Conservation (phyloP, 352 stramenopile genomes). For the Globisporangium polare region DNA sequence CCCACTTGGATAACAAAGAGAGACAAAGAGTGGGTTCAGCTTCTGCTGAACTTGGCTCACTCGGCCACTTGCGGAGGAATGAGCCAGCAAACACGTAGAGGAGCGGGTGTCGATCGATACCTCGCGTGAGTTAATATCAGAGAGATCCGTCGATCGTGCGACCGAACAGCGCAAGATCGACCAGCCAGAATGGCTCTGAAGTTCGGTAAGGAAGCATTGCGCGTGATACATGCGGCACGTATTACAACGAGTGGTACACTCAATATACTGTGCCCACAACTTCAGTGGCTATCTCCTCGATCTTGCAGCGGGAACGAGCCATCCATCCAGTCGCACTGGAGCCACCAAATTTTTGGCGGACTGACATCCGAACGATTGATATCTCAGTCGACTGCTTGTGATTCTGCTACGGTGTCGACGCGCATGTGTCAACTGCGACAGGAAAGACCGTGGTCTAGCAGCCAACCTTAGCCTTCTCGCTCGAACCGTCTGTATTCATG, state of each 20-base stretch:
- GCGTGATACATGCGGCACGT: background rate
- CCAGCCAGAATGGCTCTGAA: background rate
- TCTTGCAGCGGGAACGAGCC: no score
- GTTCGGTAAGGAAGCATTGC: background rate
- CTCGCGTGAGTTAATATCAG: constrained; percentile 11
- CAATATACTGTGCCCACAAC: no score
- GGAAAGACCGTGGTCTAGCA: background rate
- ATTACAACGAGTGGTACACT: no score
- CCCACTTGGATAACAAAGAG: constrained; percentile 9
- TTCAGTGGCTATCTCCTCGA: no score
- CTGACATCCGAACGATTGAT: background rate
- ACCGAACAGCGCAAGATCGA: constrained; percentile 3
- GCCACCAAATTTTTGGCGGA: background rate
- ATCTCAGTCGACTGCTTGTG: background rate
- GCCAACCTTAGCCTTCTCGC: background rate
- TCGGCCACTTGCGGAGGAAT: no score
- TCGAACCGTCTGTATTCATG: background rate
- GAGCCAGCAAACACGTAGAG: background rate
- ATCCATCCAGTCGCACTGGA: background rate
- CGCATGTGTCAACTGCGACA: background rate
- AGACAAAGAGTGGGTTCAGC: background rate
- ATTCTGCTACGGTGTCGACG: no score
- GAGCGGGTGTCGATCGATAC: background rate
- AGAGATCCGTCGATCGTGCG: background rate
- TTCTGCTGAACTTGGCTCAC: background rate